Conservation (phyloP, 1,139 yeast species). For the Nakaseomyces nivariensis region DNA sequence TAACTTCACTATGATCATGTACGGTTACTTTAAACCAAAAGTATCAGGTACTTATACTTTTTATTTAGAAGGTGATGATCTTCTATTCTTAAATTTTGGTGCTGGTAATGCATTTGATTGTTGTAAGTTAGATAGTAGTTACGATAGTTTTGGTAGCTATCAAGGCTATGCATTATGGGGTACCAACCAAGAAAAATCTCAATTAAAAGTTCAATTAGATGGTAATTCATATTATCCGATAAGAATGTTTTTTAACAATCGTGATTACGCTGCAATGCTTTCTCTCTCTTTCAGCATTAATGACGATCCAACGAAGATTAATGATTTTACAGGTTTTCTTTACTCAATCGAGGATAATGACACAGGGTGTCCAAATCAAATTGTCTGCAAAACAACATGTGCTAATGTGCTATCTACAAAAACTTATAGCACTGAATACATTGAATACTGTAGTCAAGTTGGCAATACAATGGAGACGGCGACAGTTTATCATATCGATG, state of each 20-base stretch:
- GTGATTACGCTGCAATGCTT: neutral
- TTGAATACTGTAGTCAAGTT: too few relatives aligned
- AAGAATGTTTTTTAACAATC: neutral
- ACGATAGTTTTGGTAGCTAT: neutral
- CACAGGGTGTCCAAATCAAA: too few relatives aligned
- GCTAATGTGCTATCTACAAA: too few relatives aligned
- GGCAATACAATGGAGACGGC: too few relatives aligned
- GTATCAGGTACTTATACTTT: neutral
- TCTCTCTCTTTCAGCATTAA: neutral
- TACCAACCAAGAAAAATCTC: neutral
- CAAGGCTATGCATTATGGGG: neutral
- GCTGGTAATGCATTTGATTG: neutral
- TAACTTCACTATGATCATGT: neutral
- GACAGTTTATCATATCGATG: too few relatives aligned
- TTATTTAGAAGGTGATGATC: neutral
- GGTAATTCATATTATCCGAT: neutral
- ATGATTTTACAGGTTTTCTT: neutral
- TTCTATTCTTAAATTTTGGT: neutral
- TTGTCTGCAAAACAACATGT: too few relatives aligned
- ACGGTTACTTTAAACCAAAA: neutral
- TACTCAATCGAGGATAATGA: too few relatives aligned
- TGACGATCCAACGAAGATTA: neutral
- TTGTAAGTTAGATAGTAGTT: neutral
- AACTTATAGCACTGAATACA: too few relatives aligned
- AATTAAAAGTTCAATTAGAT: neutral